phyloP scores from a whole-genome alignment of 2,329 filamentous ascomycete species.

The Pseudonectria foliicola region DNA sequence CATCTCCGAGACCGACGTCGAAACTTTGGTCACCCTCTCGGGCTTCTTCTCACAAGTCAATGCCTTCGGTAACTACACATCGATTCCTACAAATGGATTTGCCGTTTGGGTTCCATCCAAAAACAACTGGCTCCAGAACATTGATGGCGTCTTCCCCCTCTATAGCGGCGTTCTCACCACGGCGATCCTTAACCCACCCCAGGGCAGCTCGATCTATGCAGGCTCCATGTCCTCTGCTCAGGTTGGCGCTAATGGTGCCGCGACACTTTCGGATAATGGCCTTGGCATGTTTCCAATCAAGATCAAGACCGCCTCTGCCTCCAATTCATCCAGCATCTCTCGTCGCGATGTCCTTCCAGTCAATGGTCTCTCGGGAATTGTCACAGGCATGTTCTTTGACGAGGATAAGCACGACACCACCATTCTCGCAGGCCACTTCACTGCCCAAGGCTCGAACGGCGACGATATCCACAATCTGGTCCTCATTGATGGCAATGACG shows the following conservation, averaged over 20 bases:
- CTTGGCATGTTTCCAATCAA: constrained; percentile 53
- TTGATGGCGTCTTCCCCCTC: constrained; percentile 56
- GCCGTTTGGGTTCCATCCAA: constrained; percentile 86
- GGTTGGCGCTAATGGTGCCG: constrained; percentile 66
- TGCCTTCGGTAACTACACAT: constrained; percentile 55
- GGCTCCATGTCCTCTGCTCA: constrained; percentile 75
- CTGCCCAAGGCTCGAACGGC: constrained; percentile 59
- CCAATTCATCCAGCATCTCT: constrained; percentile 29
- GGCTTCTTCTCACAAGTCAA: constrained; percentile 72
- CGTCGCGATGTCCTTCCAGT: constrained; percentile 41
- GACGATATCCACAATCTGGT: constrained; percentile 71
- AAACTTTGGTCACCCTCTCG: constrained; percentile 71
- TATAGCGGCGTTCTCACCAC: constrained; percentile 69
- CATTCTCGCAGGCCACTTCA: constrained; percentile 81
- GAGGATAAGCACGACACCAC: constrained; percentile 69
- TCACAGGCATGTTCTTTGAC: constrained; percentile 71
- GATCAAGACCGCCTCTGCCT: constrained; percentile 31
- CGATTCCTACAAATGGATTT: constrained; percentile 63
- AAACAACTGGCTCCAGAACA: constrained; percentile 80
- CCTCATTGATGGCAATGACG: constrained; percentile 71
- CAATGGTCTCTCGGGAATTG: constrained; percentile 56
- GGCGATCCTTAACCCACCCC: constrained; percentile 56
- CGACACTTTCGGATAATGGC: constrained; percentile 49
- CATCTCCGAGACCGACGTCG: constrained; percentile 58
- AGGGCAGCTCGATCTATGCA: constrained; percentile 62